Evolutionary conservation across 2,329 filamentous ascomycete genomes (phyloP).

Genomic region (Phoma sp.): DNA sequence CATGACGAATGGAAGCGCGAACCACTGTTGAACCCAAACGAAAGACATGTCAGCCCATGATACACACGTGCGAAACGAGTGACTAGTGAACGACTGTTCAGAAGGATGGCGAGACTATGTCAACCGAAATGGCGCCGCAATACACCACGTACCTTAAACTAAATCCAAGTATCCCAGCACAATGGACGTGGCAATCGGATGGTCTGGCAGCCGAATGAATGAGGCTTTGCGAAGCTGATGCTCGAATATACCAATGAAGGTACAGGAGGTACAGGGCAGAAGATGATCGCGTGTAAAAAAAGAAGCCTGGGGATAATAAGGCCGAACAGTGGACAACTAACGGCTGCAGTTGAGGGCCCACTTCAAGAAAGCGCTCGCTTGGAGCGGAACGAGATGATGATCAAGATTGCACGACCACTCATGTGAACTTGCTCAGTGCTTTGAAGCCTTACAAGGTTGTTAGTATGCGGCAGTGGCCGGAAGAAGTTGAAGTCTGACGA

Average conservation of each 20-base stretch:
- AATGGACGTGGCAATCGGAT: constrained; percentile 43
- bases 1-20: constrained; percentile 51
- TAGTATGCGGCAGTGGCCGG: constrained; percentile 32
- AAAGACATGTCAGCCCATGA: constrained; percentile 51
- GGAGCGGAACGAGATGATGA: constrained; percentile 46
- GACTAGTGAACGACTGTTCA: constrained; percentile 29
- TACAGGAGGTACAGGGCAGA: constrained; percentile 25
- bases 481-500: constrained; percentile 30
- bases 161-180: constrained; percentile 36
- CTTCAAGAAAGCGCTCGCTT: constrained; percentile 43
- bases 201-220: constrained; percentile 34
- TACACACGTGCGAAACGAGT: constrained; percentile 27
- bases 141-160: constrained; percentile 43
- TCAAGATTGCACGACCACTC: constrained; percentile 44
- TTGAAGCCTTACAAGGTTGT: constrained; percentile 42
- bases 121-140: constrained; percentile 17
- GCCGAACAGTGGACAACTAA: constrained; percentile 44
- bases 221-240: constrained; percentile 29
- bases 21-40: constrained; percentile 52
- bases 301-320: constrained; percentile 37
- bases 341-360: constrained; percentile 37
- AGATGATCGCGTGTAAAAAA: constrained; percentile 43
- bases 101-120: constrained; percentile 12
- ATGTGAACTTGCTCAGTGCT: constrained; percentile 33
- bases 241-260: constrained; percentile 40